Evolutionary conservation across 805 yeast genomes (phyloP), one percentile per base, ranked within the genome.

Genomic region (Barnettozyma salicaria): DNA sequence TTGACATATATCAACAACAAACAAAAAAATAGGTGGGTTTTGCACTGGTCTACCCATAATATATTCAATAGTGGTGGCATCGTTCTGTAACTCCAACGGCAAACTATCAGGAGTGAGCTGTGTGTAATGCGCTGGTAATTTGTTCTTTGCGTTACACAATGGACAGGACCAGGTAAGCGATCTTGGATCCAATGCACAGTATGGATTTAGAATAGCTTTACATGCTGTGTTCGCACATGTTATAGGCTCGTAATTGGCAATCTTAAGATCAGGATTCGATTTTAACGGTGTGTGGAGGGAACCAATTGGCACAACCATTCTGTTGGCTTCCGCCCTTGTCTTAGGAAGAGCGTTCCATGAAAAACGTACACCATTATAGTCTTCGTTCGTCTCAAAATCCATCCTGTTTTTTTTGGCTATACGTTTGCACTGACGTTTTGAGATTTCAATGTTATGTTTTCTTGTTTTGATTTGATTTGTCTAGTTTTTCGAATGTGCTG

Each of bases 281-380:
- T 86, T 78, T 50, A 92, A 72, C 7, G 99, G 99, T n/a, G 97
- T 89, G 68, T 88, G 92, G 44, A 92, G 65, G 39, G 96, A 81
- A 28, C 97, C 95, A 25, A 92, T 80, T 10, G 99, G 98, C 22
- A 92, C 89, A 14, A 90, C 94, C 54, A 88, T 82, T 49, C 92
- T 82, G 52, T 80, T 80, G 14, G 96, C 92, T 60, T 92, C 97
- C 28, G 78, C 76, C 49, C 88, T 78, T 26, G 96, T 80, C 28
- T 84, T 78, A 20, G 99, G 98, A 53, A 90, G 80, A 28, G 85
- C 81, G 53, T 79, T 81, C 88, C 92, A 84, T 6, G 89, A 69
- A 55, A 79, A 69, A 50, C 92, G 72, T 27, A 81, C 73, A 32
- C 92, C 92, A 48, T 82, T 81, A 36, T 60, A 55, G 55, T 84